phyloP scores from a whole-genome alignment of 345 rosid genomes.

The Pistacia atlantica region DNA sequence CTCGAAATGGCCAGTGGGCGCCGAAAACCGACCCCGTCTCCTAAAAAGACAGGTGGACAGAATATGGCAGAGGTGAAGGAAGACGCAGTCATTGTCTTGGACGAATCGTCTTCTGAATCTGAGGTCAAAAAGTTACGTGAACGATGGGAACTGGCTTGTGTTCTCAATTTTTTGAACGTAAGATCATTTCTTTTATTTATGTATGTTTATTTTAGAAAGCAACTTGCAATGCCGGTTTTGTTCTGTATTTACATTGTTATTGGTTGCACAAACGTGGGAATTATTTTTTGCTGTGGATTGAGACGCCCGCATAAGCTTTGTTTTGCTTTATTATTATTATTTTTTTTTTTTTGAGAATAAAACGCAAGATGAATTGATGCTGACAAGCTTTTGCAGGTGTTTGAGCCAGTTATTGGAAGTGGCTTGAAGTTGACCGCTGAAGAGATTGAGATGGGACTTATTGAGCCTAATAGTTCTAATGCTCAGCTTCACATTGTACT shows the following conservation, averaged over 20 bases:
- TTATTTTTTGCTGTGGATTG: background rate
- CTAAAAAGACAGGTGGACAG: constrained; percentile 5
- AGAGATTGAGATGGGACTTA: constrained; percentile 70
- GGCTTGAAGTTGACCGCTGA: constrained; percentile 70
- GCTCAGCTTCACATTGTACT: constrained; percentile 73
- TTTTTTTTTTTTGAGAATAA: background rate
- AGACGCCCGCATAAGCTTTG: background rate
- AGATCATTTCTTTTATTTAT: background rate
- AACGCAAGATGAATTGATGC: background rate
- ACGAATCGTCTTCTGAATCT: constrained; percentile 30
- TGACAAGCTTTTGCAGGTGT: constrained; percentile 49
- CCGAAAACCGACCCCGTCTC: constrained; percentile 22
- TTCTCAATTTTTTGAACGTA: constrained; percentile 79
- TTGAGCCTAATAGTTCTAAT: constrained; percentile 46
- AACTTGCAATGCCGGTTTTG: background rate
- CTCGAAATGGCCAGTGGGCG: constrained; percentile 41
- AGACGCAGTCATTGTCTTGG: constrained; percentile 25
- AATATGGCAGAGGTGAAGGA: constrained; percentile 12
- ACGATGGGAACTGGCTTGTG: constrained; percentile 93
- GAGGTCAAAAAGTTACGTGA: constrained; percentile 61
- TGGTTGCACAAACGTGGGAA: background rate
- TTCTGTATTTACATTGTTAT: background rate
- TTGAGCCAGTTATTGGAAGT: constrained; percentile 56
- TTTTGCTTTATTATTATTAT: background rate
- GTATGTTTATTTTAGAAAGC: too few species aligned